Conservation (phyloP, 2,329 filamentous ascomycete species). For the Epichloe aotearoae region DNA sequence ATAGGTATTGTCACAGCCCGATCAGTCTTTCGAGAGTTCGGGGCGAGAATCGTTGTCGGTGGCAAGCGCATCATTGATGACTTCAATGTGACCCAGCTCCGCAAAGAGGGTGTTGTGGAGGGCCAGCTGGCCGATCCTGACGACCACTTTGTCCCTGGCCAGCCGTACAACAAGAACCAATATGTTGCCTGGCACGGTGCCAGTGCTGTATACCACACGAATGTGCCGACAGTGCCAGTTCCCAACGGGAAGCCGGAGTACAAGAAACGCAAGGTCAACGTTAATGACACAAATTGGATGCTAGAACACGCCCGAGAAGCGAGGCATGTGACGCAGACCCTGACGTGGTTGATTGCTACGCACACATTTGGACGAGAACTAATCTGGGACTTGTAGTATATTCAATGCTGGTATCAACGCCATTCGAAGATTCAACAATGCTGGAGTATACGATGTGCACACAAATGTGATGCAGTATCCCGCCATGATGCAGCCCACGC, state of each 20-base stretch:
- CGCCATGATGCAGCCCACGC: constrained; percentile 76
- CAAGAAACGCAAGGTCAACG: constrained; percentile 74
- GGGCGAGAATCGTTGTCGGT: constrained; percentile 84
- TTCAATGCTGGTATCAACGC: constrained; percentile 69
- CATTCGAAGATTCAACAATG: constrained; percentile 53
- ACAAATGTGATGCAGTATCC: constrained; percentile 88
- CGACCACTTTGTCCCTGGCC: constrained; percentile 62
- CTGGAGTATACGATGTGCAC: constrained; percentile 83
- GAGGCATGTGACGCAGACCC: constrained; percentile 40
- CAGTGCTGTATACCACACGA: constrained; percentile 86
- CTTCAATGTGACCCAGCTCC: constrained; percentile 67
- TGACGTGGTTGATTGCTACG: no score
- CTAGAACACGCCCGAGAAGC: constrained; percentile 85
- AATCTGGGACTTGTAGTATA: constrained; percentile 36
- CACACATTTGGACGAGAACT: no score
- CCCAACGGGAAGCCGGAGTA: constrained; percentile 63
- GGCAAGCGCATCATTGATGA: constrained; percentile 79
- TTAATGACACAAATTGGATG: constrained; percentile 95
- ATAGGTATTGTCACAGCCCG: constrained; percentile 95
- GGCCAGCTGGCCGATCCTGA: constrained; percentile 86
- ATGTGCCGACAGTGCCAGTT: constrained; percentile 61
- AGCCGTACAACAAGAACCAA: constrained; percentile 96
- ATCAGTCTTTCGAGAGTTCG: constrained; percentile 94
- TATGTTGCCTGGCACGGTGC: constrained; percentile 98
- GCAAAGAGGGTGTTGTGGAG: constrained; percentile 66